Percentiles rank a stretch among this genome's conserved stretches.
Conservation (phyloP, 1,139 yeast genomes). For the Casaregolazyma lundiana region DNA sequence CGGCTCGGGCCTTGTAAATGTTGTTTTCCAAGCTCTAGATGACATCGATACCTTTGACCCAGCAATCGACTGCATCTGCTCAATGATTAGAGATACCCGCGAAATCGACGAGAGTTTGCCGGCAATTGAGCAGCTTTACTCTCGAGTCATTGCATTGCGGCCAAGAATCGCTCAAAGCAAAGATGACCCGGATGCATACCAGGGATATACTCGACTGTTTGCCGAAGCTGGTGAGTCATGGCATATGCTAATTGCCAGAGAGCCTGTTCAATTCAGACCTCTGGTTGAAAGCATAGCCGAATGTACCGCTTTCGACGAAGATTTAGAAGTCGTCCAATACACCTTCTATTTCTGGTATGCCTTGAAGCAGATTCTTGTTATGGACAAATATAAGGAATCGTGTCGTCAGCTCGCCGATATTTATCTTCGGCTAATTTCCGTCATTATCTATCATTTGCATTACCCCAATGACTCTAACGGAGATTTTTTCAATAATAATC, state of each 20-base stretch:
- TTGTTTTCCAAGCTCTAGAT: slow-evolving; percentile 65
- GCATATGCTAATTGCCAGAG: slow-evolving; percentile 79
- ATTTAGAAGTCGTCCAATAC: slow-evolving; percentile 82
- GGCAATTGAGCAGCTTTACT: slow-evolving; percentile 62
- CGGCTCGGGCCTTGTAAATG: slow-evolving; percentile 55
- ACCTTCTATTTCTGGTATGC: slow-evolving; percentile 92
- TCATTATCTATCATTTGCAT: slow-evolving; percentile 66
- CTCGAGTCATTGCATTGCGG: slow-evolving; percentile 59
- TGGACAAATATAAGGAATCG: slow-evolving; percentile 58
- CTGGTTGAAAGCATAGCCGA: slow-evolving; percentile 71
- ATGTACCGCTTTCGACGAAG: slow-evolving; percentile 61
- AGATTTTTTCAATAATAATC: slow-evolving; percentile 53
- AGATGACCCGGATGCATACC: slow-evolving; percentile 68
- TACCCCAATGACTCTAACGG: slow-evolving; percentile 53
- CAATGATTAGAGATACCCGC: slow-evolving; percentile 75
- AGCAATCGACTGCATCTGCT: slow-evolving; percentile 79
- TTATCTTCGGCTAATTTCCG: slow-evolving; percentile 58
- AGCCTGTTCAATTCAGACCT: slow-evolving; percentile 66
- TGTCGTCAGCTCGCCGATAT: slow-evolving; percentile 53
- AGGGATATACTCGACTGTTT: slow-evolving; percentile 69
- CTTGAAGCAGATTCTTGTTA: slow-evolving; percentile 64
- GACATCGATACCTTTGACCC: slow-evolving; percentile 72
- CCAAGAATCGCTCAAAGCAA: slow-evolving; percentile 43
- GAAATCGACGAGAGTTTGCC: slow-evolving; percentile 52
- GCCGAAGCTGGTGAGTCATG: slow-evolving; percentile 95